A percentile compares a stretch with the other conserved stretches of the same genome.
phyloP scores from a whole-genome alignment of 352 stramenopile species.

The Pythium utonaiense region DNA sequence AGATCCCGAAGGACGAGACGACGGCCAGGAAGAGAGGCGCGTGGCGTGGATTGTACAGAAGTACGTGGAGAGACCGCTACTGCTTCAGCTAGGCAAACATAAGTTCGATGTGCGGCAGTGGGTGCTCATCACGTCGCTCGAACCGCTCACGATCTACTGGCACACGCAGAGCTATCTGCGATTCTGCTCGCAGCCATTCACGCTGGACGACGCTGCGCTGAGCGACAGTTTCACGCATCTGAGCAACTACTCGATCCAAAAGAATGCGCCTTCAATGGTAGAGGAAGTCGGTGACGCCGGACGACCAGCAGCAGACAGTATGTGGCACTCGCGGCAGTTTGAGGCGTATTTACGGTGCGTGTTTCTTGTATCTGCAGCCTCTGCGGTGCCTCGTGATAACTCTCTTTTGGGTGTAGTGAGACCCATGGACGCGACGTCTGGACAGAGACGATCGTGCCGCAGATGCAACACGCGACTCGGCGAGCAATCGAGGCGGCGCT shows the following conservation, averaged over 20 bases:
- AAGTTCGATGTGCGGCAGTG: conserved; percentile 90
- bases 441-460: conserved; percentile 38
- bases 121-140: conserved; percentile 66
- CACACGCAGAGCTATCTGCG: conserved; percentile 71
- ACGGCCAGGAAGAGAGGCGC: not conserved
- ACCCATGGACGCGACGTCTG: conserved; percentile 42
- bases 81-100: conserved; percentile 33
- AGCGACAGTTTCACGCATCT: conserved; percentile 67
- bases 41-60: conserved; percentile 74
- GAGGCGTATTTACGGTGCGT: conserved; percentile 35
- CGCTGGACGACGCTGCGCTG: conserved; percentile 25
- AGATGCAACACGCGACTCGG: conserved; percentile 51
- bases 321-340: conserved; percentile 62
- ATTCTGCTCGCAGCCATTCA: conserved; percentile 63
- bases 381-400: no score
- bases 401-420: not conserved
- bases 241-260: conserved; percentile 86
- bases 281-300: not conserved
- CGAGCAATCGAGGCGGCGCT: conserved; percentile 37
- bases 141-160: conserved; percentile 60
- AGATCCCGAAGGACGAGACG: not conserved
- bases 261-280: conserved; percentile 27
- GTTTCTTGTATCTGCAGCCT: no score
- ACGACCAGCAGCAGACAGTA: conserved; percentile 26
- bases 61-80: conserved; percentile 78